phyloP scores from a whole-genome alignment of 345 rosid genomes.

The Excoecaria cochinchinensis region DNA sequence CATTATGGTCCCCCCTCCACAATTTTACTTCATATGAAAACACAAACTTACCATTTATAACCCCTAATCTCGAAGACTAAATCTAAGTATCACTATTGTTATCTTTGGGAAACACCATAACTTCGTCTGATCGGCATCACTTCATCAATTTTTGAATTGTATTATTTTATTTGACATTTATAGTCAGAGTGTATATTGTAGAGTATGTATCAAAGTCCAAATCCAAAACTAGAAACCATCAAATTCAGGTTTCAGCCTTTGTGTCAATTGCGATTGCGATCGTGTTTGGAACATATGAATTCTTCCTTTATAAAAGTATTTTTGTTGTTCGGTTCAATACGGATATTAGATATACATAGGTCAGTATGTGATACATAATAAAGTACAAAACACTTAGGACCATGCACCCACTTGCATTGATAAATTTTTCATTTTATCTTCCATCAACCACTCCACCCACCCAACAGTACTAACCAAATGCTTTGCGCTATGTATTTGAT shows the following conservation, averaged over 20 bases:
- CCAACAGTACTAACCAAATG: not conserved
- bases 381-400: not conserved
- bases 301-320: constrained; percentile 6
- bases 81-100: no score
- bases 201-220: no score
- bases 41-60: not conserved
- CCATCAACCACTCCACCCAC: not conserved
- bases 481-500: not conserved
- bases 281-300: not conserved
- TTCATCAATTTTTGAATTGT: no score
- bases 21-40: no score
- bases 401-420: constrained; percentile 11
- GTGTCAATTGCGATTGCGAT: no score
- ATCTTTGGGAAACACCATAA: no score
- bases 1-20: not conserved
- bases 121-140: no score
- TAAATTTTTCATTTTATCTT: constrained; percentile 7
- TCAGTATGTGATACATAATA: not conserved
- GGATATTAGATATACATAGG: not conserved
- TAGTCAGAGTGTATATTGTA: no score
- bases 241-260: not conserved
- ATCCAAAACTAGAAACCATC: not conserved
- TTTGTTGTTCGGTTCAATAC: constrained; percentile 8
- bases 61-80: no score
- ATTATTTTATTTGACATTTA: no score